Evolutionary conservation across 2,329 filamentous ascomycete genomes (phyloP).

Genomic region (Bipolaris cookei): DNA sequence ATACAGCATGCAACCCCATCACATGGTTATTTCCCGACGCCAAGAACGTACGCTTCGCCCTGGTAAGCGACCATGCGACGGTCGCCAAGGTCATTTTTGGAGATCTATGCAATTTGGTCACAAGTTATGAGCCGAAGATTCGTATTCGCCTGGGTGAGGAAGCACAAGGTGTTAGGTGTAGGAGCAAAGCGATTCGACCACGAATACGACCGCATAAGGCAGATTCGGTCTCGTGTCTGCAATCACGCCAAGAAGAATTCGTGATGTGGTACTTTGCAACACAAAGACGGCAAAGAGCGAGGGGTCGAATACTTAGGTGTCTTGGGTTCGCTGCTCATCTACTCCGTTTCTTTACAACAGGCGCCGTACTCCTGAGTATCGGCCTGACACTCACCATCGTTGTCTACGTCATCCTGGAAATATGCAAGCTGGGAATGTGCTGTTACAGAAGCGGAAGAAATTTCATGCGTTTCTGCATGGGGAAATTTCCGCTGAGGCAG

Average conservation of each 20-base stretch:
- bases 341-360: constrained; percentile 1
- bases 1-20: neutral
- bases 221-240: neutral
- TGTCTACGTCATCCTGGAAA: neutral
- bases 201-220: neutral
- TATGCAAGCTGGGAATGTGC: neutral
- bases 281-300: neutral
- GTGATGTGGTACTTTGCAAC: constrained; percentile 10
- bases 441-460: neutral
- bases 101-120: constrained; percentile 1
- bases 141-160: constrained; percentile 2
- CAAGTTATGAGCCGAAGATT: constrained; percentile 9
- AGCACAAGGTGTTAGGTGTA: neutral
- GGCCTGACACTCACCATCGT: neutral
- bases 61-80: constrained; percentile 2
- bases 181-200: neutral
- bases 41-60: neutral
- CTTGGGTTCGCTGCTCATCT: constrained; percentile 3
- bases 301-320: neutral
- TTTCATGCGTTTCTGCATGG: neutral
- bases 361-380: neutral
- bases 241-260: neutral
- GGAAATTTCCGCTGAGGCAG: neutral
- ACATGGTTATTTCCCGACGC: constrained; percentile 4
- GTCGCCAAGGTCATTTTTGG: constrained; percentile 5